Evolutionary conservation across 129 eudicot genomes (phyloP), one percentile per base, ranked within the genome.

Genomic region (Lactuca sativa): DNA sequence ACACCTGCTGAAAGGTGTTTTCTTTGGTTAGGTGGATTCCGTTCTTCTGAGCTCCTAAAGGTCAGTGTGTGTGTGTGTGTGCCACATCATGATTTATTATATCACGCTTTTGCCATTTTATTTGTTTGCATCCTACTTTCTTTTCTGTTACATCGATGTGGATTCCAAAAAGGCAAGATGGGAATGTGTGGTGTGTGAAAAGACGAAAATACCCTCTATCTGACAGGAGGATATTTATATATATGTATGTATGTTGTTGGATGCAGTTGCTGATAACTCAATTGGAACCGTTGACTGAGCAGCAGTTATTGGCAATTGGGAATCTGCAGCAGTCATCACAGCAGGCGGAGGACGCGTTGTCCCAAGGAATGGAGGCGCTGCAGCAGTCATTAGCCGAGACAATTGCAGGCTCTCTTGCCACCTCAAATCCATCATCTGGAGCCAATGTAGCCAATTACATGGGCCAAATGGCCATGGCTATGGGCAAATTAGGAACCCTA

Each of bases 1-100:
- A 88, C 96, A 40, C 96, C 96, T 65, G 96, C 96, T 6, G 96
- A 88, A 76, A 76, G 96, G 79, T 88, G 91, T 54, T 88, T 88
- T 64, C 74, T 88, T 14, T 88, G 96, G 96, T 78, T 88, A 72
- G 96, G 96, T 64, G 96, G 91, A 55, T 88, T 88, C 66, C 91
- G 91, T 78, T 85, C 91, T n/a, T 88, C 96, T 56, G 91, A 85
- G 72, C 79, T 88, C 68, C 77, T 88, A 47, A 88, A 88, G 96
- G 96, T 88, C 78, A 57, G 82, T 21, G 21, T 21, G 21, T 21
- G 21, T 21, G 21, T 21, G 21, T 21, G 21, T 21, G 21, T 21
- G 21, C 21, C 21, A 21, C 21, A 1, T 21, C 21, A 21, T 21
- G 21, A 21, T 0, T 1, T 21, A 21, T 21, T 21, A 21, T 1